Evolutionary conservation across 2,329 filamentous ascomycete species (phyloP).

Genomic region (Aspergillus amoenus): DNA sequence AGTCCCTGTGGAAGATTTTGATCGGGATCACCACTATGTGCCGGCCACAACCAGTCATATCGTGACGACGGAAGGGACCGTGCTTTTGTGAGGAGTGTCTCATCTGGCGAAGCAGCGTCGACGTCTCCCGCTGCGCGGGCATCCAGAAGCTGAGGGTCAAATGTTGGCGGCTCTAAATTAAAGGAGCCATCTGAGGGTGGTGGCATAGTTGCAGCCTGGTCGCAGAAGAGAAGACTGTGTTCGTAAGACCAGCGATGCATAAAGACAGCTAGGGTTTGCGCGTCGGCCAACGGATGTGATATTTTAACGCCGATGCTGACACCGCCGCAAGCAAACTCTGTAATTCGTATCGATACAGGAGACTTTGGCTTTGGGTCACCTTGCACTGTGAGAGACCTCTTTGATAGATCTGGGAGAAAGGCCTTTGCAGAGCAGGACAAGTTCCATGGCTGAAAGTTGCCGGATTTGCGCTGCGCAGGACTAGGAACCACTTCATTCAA

Average conservation of each 20-base stretch:
- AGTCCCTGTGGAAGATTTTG: slow-evolving; percentile 6
- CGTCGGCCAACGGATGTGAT: slow-evolving; percentile 49
- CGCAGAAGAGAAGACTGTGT: slow-evolving; percentile 21
- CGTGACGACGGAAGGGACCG: slow-evolving; percentile 45
- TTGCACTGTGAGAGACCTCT: no score
- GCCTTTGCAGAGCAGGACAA: slow-evolving; percentile 1
- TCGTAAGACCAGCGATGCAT: slow-evolving; percentile 42
- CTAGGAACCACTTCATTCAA: slow-evolving; percentile 22
- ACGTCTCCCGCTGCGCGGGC: slow-evolving; percentile 25
- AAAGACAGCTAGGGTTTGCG: slow-evolving; percentile 45
- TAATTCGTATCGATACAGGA: slow-evolving; percentile 43
- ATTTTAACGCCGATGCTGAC: slow-evolving; percentile 44
- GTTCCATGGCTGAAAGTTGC: slow-evolving; percentile 1
- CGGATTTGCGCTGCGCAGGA: slow-evolving; percentile 15
- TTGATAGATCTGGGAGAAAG: slow-evolving; percentile 2
- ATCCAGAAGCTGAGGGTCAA: slow-evolving; percentile 45
- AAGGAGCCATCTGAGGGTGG: background rate
- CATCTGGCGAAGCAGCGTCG: slow-evolving; percentile 19
- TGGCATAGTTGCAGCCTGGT: background rate
- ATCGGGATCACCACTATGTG: slow-evolving; percentile 10
- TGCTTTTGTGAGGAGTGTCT: slow-evolving; percentile 27
- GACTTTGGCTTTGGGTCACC: slow-evolving; percentile 12
- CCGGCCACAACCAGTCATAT: slow-evolving; percentile 48
- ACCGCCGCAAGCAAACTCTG: slow-evolving; percentile 41
- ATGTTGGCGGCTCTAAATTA: slow-evolving; percentile 18